Base-by-base conservation (phyloP, 78 protist species). In the Polysphondylium violaceum region DNA sequence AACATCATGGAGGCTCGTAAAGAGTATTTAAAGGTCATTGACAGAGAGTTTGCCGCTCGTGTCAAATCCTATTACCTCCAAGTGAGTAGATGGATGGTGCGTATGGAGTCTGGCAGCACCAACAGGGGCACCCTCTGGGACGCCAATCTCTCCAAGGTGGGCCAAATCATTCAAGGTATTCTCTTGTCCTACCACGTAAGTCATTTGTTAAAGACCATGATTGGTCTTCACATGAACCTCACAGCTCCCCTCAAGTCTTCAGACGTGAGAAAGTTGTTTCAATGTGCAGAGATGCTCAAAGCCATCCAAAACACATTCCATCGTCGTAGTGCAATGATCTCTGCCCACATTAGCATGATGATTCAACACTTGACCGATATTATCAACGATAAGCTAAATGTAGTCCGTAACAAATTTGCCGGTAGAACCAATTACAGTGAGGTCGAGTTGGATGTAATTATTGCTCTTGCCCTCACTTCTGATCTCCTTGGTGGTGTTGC, bases 41-140 rank as follows among this genome's bases (percentile, higher is more conserved):
- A 86, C 21, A 59, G 43, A 3, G 85, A 86, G 35, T 86, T 86
- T 64, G 56, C 58, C 8, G 29, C 38, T 17, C 85, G 92, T 63
- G 92, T 86, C 33, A 74, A 73, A 27, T 64, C 74, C 6, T 86
- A 86, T 25, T 74, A 86, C 38, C 74, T 74, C 5, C 94, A 75
- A 43, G 79, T 71, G 0, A 40, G 78, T n/a, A n/a, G 65, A 38
- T 93, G 96, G 96, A 93, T 93, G 96, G 96, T 86, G 1, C 88
- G 90, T 59, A 88, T 83, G 74, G 94, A 88, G 4, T 73, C 92
- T 8, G 31, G 31, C 47, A 29, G n/a, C 11, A 23, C 19, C 25
- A 31, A 38, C 17, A 17, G 58, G 25, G 71, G 68, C n/a, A 29
- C 58, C 0, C 27, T 56, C 19, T 53, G 76, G 65, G 93, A 69